These are phyloP conservation scores for Actinomortierella wolfii DNA, from an alignment of 371 early-diverging fungal genomes.

Conservation along the genomic window DNA sequence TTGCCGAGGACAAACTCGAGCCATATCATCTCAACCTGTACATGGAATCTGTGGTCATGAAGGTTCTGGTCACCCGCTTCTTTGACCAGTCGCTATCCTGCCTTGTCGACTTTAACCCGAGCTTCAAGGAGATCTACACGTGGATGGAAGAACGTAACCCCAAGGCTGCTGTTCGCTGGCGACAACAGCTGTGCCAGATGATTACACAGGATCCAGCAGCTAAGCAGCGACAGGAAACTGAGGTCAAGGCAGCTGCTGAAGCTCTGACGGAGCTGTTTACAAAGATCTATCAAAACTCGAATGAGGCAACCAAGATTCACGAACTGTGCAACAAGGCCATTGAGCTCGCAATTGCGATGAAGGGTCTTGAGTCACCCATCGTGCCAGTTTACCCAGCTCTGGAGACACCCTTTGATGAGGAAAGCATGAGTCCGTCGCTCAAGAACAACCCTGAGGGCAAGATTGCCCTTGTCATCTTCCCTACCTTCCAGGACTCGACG, in stretches of 20 bases:
- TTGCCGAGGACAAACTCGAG: conserved; percentile 52
- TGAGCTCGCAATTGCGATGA: conserved; percentile 58
- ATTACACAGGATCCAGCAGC: conserved; percentile 54
- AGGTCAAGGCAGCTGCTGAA: conserved; percentile 29
- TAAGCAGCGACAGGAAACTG: conserved; percentile 52
- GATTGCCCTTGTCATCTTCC: conserved; percentile 41
- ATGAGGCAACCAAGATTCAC: conserved; percentile 52
- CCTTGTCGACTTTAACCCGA: conserved; percentile 56
- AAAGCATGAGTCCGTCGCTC: conserved; percentile 32
- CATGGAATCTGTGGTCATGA: conserved; percentile 62
- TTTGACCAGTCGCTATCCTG: conserved; percentile 59
- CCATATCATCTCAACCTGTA: conserved; percentile 56
- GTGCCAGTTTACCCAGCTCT: conserved; percentile 23
- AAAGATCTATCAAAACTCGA: conserved; percentile 39
- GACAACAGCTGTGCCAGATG: conserved; percentile 64
- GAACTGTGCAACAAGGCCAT: conserved; percentile 62
- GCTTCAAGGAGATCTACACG: conserved; percentile 53
- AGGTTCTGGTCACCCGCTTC: conserved; percentile 52
- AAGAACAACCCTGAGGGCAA: conserved; percentile 43
- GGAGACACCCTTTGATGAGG: conserved; percentile 34
- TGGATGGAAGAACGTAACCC: conserved; percentile 59
- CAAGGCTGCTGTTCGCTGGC: conserved; percentile 54
- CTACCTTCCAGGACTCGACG: conserved; percentile 24
- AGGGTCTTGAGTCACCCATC: conserved; percentile 63
- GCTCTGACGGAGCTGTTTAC: conserved; percentile 43